A percentile compares a stretch with the other conserved stretches of the same genome.
phyloP scores from a whole-genome alignment of 1,139 yeast genomes.

The Pichia sorboxylosa region DNA sequence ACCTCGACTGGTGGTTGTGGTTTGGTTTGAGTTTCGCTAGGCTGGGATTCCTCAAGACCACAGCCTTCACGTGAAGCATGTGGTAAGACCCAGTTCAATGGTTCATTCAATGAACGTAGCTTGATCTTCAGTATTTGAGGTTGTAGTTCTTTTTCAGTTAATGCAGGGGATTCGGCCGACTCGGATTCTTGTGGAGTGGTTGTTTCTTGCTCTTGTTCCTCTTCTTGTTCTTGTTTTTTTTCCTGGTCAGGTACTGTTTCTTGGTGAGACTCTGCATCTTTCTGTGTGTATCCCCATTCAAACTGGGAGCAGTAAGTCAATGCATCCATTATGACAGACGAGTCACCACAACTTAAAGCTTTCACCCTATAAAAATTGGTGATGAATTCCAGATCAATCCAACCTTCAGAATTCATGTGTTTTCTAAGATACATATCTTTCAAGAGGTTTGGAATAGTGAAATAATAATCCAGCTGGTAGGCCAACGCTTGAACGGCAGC shows the following conservation, averaged over 20 bases:
- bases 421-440: conserved; percentile 70
- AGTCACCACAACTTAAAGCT: conserved; percentile 41
- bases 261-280: not conserved
- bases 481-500: conserved; percentile 14
- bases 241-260: conserved; percentile 12
- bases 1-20: too few species aligned
- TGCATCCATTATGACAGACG: conserved; percentile 35
- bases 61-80: conserved; percentile 31
- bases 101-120: conserved; percentile 33
- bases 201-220: not conserved
- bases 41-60: conserved; percentile 18
- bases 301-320: conserved; percentile 30
- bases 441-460: conserved; percentile 75
- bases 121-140: conserved; percentile 18
- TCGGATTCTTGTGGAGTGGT: conserved; percentile 9
- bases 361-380: conserved; percentile 67
- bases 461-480: conserved; percentile 78
- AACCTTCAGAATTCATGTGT: conserved; percentile 71
- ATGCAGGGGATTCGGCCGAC: conserved; percentile 2
- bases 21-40: conserved; percentile 7
- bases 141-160: not conserved
- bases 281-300: conserved; percentile 26
- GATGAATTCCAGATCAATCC: conserved; percentile 51
- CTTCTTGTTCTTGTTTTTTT: conserved; percentile 2
- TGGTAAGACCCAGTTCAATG: conserved; percentile 41